Conservation (phyloP, 306 rosid species). For the Gynostemma pentaphyllum region DNA sequence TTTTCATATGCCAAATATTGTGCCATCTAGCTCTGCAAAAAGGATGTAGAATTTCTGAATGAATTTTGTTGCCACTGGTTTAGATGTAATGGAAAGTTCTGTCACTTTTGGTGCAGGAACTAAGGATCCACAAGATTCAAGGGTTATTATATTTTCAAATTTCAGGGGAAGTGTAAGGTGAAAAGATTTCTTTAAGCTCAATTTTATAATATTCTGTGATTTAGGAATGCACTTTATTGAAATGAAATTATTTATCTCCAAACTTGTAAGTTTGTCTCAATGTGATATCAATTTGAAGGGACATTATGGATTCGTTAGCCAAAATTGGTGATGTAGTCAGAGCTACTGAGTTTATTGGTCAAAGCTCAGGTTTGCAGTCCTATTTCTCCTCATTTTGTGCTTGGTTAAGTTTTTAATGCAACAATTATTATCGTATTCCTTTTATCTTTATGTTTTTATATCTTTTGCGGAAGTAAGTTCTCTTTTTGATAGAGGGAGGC, state of each 20-base stretch:
- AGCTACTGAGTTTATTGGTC: constrained; percentile 93
- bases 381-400: constrained; percentile 16
- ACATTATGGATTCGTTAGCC: constrained; percentile 66
- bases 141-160: constrained; percentile 91
- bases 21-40: background rate
- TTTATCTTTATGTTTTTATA: background rate
- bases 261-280: constrained; percentile 10
- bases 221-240: background rate
- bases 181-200: constrained; percentile 13
- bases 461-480: background rate
- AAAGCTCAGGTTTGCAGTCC: constrained; percentile 73
- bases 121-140: constrained; percentile 63
- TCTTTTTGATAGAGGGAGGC: background rate
- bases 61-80: constrained; percentile 1
- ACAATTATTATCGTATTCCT: background rate
- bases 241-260: constrained; percentile 13
- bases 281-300: constrained; percentile 38
- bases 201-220: constrained; percentile 4
- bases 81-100: background rate
- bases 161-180: constrained; percentile 95
- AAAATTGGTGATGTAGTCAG: constrained; percentile 41
- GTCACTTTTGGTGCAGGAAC: constrained; percentile 43
- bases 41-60: no score
- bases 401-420: background rate
- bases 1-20: background rate